Base-by-base conservation (phyloP, 73 alveolate genomes). In the Tetrahymena borealis region DNA sequence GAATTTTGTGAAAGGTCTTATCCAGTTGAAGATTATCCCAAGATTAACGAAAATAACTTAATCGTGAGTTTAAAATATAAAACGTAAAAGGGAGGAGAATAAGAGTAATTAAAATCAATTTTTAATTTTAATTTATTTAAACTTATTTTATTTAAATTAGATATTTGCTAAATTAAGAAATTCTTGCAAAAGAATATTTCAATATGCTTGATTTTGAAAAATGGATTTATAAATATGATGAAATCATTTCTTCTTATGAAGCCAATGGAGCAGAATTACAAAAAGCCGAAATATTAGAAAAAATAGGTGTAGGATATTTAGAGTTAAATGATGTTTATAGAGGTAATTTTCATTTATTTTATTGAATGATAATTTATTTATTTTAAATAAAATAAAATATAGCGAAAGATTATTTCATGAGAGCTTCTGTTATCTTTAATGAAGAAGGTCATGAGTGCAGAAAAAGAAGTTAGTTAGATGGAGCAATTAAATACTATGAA, bases 121-220 rank as follows among this genome's bases (percentile, higher is more conserved):
- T 9, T 9, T 39, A 18, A 18, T 15, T 60, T 60, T 7, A 60
- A 20, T n/a, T 60, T 60, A 1, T 16, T 3, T 10, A 60, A 15
- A 3, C 10, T 15, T 15, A 18, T 24, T 60, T 7, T 24, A 6
- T 4, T 60, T 39, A 39, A 4, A 85, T 78, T 4, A 92, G 91
- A 33, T 79, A 91, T 35, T 39, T 41, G 43, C 40, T 41, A 79
- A 91, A 79, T 15, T 93, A 93, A 79, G 39, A 93, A 77, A 33
- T 93, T 18, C 40, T 93, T 20, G 95, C 95, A 40, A 78, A 79
- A 38, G 95, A 91, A 0, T 93, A 93, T 79, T 93, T 39, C 39
- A 92, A 93, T 93, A 37, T 93, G 78, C 91, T 93, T 32, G 95
- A 93, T 38, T 93, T 91, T 91, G 95, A 93, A 39, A 78, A 93